A percentile compares a stretch with the other conserved stretches of the same genome.
Conservation (phyloP, 1,284 basidiomycete species). For the Cutaneotrichosporon cyanovorans region DNA sequence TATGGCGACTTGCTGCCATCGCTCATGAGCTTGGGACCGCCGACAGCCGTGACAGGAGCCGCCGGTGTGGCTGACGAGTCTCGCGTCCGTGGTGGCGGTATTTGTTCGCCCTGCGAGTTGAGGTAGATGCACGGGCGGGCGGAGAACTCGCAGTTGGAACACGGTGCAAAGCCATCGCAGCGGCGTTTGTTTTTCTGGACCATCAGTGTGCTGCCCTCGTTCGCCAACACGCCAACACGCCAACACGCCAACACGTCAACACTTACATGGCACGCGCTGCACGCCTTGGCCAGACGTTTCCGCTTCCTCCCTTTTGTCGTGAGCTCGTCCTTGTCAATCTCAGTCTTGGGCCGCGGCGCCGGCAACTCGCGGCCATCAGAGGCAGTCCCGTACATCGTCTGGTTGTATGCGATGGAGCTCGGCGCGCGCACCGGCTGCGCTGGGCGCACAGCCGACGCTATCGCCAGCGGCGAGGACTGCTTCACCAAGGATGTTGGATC, state of each 20-base stretch:
- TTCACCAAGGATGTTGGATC: background rate
- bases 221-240: background rate
- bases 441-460: slow-evolving; percentile 9
- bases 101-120: slow-evolving; percentile 43
- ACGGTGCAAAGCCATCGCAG: slow-evolving; percentile 50
- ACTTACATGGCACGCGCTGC: slow-evolving; percentile 45
- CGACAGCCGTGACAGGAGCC: background rate
- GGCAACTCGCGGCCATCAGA: background rate
- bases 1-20: slow-evolving; percentile 6
- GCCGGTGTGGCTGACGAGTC: slow-evolving; percentile 24
- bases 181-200: slow-evolving; percentile 49
- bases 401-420: slow-evolving; percentile 10
- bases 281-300: slow-evolving; percentile 45
- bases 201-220: background rate
- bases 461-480: slow-evolving; percentile 2
- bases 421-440: slow-evolving; percentile 1
- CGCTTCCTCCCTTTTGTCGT: slow-evolving; percentile 45
- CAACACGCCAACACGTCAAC: background rate
- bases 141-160: slow-evolving; percentile 51
- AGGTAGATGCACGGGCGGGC: slow-evolving; percentile 46
- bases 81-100: slow-evolving; percentile 43
- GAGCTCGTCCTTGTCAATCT: slow-evolving; percentile 37
- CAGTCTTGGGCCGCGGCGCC: slow-evolving; percentile 8
- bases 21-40: slow-evolving; percentile 6
- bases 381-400: slow-evolving; percentile 12